Evolutionary conservation across 2,329 filamentous ascomycete species (phyloP), one percentile per base, ranked within the genome.

Genomic region (Trichoderma asperellum): DNA sequence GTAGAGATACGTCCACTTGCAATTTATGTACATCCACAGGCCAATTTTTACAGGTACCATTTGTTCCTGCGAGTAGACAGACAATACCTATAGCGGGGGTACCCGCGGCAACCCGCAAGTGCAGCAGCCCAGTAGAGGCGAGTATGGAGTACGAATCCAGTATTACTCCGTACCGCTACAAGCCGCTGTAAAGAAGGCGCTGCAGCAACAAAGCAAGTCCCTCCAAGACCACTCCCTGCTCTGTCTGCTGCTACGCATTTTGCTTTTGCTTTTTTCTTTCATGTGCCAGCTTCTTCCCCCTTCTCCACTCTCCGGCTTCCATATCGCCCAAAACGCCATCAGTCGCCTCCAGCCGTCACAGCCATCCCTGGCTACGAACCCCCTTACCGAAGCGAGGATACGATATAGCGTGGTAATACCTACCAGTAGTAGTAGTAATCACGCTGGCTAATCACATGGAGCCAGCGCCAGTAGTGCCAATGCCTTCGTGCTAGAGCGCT

Each of bases 41-140:
- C 55, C 3, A 2, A 52, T 52, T 37, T 67, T 67, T 29, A 14
- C 32, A 52, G 64, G 64, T 67, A 40, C 29, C 29, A 29, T 52
- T 58, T 40, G 55, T 2, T 8, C 7, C 34, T 24, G 8, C 6
- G 11, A 12, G 40, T 52, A 21, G 21, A 40, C 7, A 16, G 21
- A 18, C 52, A 16, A 59, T 67, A 67, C 64, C 64, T 67, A 16
- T 11, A 16, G 11, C 27, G 12, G 29, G 21, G 6, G 40, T 59
- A 52, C 53, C n/a, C 6, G 32, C 53, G 11, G 34, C 24, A 35
- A 16, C 7, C 1, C n/a, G 16, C 10, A 66, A 40, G 63, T 65
- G 57, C 37, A 14, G 34, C 18, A 24, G 6, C 35, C n/a, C 24
- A 34, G 35, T 66, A 66, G 52, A 55, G 16, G 21, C 61, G 2